Evolutionary conservation across 306 rosid genomes (phyloP), one percentile per base, ranked within the genome.

Genomic region (Sesbania bispinosa): DNA sequence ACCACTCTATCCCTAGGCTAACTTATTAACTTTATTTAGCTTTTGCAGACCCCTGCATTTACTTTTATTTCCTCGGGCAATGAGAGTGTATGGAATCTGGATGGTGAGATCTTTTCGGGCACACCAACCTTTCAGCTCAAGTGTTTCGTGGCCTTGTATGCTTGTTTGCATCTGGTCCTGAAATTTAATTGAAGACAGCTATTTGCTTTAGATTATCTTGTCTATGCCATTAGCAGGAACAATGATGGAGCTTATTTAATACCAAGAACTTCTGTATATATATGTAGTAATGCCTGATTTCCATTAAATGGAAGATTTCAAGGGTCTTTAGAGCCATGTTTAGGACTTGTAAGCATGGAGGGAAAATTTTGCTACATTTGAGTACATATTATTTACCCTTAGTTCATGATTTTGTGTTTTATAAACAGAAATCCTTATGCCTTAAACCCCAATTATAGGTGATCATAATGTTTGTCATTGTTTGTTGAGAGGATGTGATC

Each of bases 121-220:
- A 35, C 98, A 94, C 71, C 86, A 94, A 64, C 87, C 87, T 94
- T 27, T 94, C 98, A 8, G 96, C 97, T 1, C 98, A 90, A 85
- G 98, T 94, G 39, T 82, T 87, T 39, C 84, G 86, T 20, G 96
- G 98, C 73, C 98, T 94, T 32, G 73, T 94, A 39, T 83, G 82
- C 86, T 74, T 90, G 58, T 94, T 94, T 66, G 97, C 97, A 42
- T 53, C 92, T 47, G 97, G 97, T 69, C 98, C 98, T 16, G 95
- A 89, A 77, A 85, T 85, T 62, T 90, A 77, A 82, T 23, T 35
- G 61, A 80, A 38, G 66, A 23, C 16, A 11, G 2, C 39, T 38
- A 15, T 32, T 82, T 69, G 51, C 29, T 29, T n/a, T 7, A 61
- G 21, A 41, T 64, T 42, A 39, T 72, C 51, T 67, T 72, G 57